These are phyloP conservation scores for Leccinum rimulosum DNA, from an alignment of 768 basidiomycete genomes.

Conservation along the genomic window DNA sequence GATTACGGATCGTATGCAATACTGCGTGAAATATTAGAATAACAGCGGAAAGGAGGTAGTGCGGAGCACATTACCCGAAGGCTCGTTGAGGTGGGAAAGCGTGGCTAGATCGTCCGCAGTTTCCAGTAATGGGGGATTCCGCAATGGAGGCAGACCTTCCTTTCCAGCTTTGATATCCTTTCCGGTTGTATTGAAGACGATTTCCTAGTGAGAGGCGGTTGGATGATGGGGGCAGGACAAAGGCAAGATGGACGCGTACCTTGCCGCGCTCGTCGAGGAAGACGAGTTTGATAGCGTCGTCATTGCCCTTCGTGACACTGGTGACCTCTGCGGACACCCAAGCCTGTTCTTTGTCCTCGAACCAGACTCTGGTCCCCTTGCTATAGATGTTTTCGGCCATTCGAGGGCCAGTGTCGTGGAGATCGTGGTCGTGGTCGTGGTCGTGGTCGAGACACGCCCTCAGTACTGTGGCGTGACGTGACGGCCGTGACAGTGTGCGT, in stretches of 20 bases:
- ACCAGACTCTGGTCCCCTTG: constrained; percentile 89
- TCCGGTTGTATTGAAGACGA: constrained; percentile 70
- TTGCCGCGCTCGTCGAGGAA: constrained; percentile 92
- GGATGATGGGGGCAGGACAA: not conserved
- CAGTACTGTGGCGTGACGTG: constrained; percentile 21
- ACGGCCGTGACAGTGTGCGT: constrained; percentile 16
- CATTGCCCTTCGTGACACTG: constrained; percentile 57
- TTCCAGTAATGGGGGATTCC: constrained; percentile 95
- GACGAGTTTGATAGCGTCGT: constrained; percentile 76
- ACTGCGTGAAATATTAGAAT: constrained; percentile 46
- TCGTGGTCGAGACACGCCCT: constrained; percentile 14
- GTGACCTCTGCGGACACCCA: constrained; percentile 91
- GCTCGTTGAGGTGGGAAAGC: constrained; percentile 96
- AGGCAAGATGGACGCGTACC: constrained; percentile 43
- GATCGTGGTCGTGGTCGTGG: constrained; percentile 14
- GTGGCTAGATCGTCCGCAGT: constrained; percentile 98
- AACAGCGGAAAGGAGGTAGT: not conserved
- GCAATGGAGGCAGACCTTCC: constrained; percentile 83
- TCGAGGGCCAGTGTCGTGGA: constrained; percentile 43
- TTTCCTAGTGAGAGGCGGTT: constrained; percentile 52
- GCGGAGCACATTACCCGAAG: constrained; percentile 65
- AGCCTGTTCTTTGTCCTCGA: constrained; percentile 90
- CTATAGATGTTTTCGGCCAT: constrained; percentile 94
- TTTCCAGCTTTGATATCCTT: constrained; percentile 79
- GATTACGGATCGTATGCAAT: constrained; percentile 93